Percentiles rank a stretch among this genome's conserved stretches.
phyloP scores from a whole-genome alignment of 139 green algal genomes.

The Chlamydomonas asymmetrica region DNA sequence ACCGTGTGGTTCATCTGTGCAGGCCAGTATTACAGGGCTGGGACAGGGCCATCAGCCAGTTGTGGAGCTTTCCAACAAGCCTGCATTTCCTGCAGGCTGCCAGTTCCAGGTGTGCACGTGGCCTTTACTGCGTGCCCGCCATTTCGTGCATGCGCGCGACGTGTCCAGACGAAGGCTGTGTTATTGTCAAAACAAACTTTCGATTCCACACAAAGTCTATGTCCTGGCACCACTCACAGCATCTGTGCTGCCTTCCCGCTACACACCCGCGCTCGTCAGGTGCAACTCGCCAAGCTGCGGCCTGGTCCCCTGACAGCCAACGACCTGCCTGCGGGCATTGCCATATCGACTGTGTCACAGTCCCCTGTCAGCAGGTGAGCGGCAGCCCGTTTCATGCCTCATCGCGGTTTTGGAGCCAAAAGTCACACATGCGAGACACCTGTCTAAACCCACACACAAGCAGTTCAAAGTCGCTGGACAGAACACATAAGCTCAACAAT shows the following conservation, averaged over 20 bases:
- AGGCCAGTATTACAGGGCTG: conserved; percentile 57
- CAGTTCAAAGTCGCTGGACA: neutral
- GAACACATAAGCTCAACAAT: neutral
- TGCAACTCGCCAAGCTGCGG: conserved; percentile 58
- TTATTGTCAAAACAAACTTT: neutral
- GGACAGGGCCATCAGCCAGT: conserved; percentile 47
- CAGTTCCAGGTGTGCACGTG: conserved; percentile 50
- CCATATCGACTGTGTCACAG: conserved; percentile 49
- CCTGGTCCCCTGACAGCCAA: conserved; percentile 26
- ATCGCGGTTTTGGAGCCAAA: too few relatives aligned
- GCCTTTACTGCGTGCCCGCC: neutral
- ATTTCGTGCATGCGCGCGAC: too few relatives aligned
- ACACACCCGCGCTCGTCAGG: conserved; percentile 24
- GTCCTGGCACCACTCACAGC: neutral
- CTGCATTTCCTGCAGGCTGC: conserved; percentile 48
- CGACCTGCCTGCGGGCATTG: conserved; percentile 55
- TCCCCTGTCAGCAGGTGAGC: conserved; percentile 49
- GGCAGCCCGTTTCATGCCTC: neutral
- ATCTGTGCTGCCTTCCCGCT: neutral
- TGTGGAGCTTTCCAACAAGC: conserved; percentile 49
- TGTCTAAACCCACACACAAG: neutral
- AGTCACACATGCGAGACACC: too few relatives aligned
- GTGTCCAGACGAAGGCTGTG: too few relatives aligned
- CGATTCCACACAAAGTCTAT: too few relatives aligned
- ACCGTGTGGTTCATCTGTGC: conserved; percentile 2